Evolutionary conservation across 768 basidiomycete species (phyloP), one percentile per base, ranked within the genome.

Genomic region (Tricholoma furcatifolium): DNA sequence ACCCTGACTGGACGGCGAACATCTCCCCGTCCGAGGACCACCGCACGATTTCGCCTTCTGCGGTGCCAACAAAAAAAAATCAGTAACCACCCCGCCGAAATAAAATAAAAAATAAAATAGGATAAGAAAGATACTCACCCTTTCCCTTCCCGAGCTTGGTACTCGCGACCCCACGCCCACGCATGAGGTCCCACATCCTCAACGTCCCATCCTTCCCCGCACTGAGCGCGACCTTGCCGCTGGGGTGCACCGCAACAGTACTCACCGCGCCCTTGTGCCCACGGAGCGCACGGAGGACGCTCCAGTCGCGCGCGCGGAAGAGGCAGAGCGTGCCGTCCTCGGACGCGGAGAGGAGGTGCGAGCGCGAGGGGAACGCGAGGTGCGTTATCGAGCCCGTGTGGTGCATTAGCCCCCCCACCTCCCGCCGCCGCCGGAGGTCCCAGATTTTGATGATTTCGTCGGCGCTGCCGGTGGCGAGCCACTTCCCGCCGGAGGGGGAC

Each of bases 181-280:
- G 76, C 91, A 98, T 95, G 44, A 99, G 74, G 75, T 99, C 97
- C 97, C 97, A 99, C 95, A 99, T 97, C 39, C 94, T 81, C 53
- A 98, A 59, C 3, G 90, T 91, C 58, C 81, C 78, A 63, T 98
- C 97, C 62, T 85, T 87, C 6, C 97, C 96, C 0, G 98, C 93
- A 55, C 87, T 93, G 36, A 99, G 69, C 0, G 88, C 95, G 15
- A 98, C 82, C 62, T 98, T 91, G 6, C 95, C 92, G 0, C 91
- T 88, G 0, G 93, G 96, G 63, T 99, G 97, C 2, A 98, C 85
- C 2, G 92, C 91, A 34, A 97, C 81, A 31, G 81, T 81, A 66
- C 98, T 98, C 54, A 98, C 86, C 21, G 91, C 83, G 1, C 91
- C 95, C 55, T 93, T 95, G 72, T 99, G 97, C 0, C 97, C 97